These are phyloP conservation scores for Populus simonii DNA, from an alignment of 345 rosid genomes.

Conservation along the genomic window DNA sequence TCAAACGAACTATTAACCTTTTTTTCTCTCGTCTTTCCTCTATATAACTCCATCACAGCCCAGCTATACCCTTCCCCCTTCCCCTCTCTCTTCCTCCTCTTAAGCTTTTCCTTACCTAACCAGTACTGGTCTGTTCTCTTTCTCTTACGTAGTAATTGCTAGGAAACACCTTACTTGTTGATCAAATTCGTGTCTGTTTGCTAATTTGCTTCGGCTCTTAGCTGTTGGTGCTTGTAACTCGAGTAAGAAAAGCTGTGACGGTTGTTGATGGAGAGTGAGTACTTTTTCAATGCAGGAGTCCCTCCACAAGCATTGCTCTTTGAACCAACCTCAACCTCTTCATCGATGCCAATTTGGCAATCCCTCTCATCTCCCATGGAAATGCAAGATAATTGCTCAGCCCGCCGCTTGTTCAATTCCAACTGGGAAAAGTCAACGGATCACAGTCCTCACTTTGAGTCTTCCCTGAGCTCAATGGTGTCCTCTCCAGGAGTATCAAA, in stretches of 20 bases:
- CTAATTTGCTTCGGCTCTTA: too few species aligned
- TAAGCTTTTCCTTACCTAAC: slow-evolving; percentile 11
- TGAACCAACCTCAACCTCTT: slow-evolving; percentile 14
- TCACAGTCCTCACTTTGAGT: slow-evolving; percentile 76
- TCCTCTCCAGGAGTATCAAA: slow-evolving; percentile 69
- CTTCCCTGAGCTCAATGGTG: slow-evolving; percentile 66
- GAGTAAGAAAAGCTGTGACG: not conserved
- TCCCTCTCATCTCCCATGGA: slow-evolving; percentile 26
- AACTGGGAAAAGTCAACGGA: slow-evolving; percentile 59
- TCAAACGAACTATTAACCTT: slow-evolving; percentile 19
- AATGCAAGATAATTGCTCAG: slow-evolving; percentile 14
- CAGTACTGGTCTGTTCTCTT: not conserved
- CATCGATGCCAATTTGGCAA: slow-evolving; percentile 28
- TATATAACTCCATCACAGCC: slow-evolving; percentile 36
- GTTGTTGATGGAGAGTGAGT: slow-evolving; percentile 27
- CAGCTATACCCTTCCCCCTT: slow-evolving; percentile 10
- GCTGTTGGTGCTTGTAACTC: not conserved
- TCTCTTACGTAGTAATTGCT: not conserved
- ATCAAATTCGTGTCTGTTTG: not conserved
- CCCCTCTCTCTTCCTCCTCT: slow-evolving; percentile 11
- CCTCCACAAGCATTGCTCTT: slow-evolving; percentile 19
- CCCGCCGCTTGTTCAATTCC: slow-evolving; percentile 20
- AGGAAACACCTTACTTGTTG: too few species aligned
- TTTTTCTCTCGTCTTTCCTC: slow-evolving; percentile 4
- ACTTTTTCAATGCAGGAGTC: slow-evolving; percentile 21